Base-by-base conservation (phyloP, 1,284 basidiomycete genomes). In the Boletellus sp. region DNA sequence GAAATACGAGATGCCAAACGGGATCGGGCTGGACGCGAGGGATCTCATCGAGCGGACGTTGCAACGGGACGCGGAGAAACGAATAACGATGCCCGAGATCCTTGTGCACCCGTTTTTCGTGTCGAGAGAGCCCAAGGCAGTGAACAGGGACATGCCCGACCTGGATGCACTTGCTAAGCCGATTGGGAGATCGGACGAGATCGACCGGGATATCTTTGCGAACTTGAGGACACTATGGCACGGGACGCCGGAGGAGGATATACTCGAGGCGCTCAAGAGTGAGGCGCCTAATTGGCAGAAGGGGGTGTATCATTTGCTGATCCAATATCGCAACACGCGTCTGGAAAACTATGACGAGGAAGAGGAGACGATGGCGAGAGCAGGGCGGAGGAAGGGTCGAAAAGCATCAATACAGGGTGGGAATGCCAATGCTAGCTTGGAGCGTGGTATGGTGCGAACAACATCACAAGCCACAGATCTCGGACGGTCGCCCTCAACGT, bases 191-290 rank as follows among this genome's bases (percentile, higher is more conserved):
- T 70, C 70, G 18, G 77, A 78, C 18, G 83, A 83, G 49, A 87
- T 99, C 59, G 96, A 99, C 67, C 75, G 80, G 3, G 93, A 96
- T 60, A 92, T 99, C 60, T 83, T 99, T 64, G 83, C 82, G 28
- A 98, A 97, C 72, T 73, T 99, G 44, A 86, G 85, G 62, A 93
- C 93, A 7, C 78, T 99, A 24, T 99, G 95, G 93, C 83, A 88
- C 53, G 87, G 81, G 8, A 81, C 81, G 4, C 71, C 82, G 1
- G 89, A 93, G 53, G 77, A 81, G 5, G 83, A 86, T 26, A 84
- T 97, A 47, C 75, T 85, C 49, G 74, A 79, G 44, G 85, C 81
- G 47, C 74, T 97, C 45, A 75, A 80, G 41, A 81, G 74, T 59
- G 62, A 73, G 42, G 81, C 84, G 53, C 82, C 84, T 54, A 93